Evolutionary conservation across 345 rosid species (phyloP).

Genomic region (Populus deltoides): DNA sequence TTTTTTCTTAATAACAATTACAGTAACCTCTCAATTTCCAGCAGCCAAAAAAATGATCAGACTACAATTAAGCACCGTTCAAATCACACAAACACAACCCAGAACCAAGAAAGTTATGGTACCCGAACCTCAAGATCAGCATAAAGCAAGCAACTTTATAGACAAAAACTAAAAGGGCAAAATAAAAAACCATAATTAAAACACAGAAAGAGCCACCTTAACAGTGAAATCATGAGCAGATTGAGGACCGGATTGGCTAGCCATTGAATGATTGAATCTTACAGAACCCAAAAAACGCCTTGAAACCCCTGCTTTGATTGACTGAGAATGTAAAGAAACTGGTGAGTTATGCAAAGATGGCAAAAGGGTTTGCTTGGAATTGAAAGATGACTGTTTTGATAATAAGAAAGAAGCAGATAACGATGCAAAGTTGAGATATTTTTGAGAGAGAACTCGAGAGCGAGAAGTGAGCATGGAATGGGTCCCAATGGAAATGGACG

Average conservation of each 20-base stretch:
- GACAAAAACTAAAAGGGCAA: background rate
- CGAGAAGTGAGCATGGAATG: conserved; percentile 34
- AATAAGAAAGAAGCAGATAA: conserved; percentile 24
- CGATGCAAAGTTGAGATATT: background rate
- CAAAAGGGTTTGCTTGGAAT: conserved; percentile 24
- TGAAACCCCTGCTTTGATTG: conserved; percentile 21
- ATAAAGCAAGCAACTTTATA: background rate
- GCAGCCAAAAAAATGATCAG: background rate
- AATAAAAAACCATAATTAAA: background rate
- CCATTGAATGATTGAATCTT: conserved; percentile 59
- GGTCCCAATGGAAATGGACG: background rate
- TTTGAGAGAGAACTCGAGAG: background rate
- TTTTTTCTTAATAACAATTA: background rate
- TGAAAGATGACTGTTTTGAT: conserved; percentile 11
- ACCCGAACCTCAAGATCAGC: background rate
- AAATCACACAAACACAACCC: background rate
- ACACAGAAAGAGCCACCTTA: conserved; percentile 42
- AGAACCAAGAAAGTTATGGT: background rate
- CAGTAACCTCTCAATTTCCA: background rate
- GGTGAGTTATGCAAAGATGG: conserved; percentile 12
- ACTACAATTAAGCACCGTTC: background rate
- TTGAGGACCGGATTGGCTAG: conserved; percentile 46
- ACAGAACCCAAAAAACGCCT: conserved; percentile 20
- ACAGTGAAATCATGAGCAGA: conserved; percentile 79
- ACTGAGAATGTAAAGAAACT: conserved; percentile 20